Percentiles rank a stretch among this genome's conserved stretches.
These are phyloP conservation scores for Tolypocladium album DNA, from an alignment of 2,329 filamentous ascomycete species.

Conservation along the genomic window DNA sequence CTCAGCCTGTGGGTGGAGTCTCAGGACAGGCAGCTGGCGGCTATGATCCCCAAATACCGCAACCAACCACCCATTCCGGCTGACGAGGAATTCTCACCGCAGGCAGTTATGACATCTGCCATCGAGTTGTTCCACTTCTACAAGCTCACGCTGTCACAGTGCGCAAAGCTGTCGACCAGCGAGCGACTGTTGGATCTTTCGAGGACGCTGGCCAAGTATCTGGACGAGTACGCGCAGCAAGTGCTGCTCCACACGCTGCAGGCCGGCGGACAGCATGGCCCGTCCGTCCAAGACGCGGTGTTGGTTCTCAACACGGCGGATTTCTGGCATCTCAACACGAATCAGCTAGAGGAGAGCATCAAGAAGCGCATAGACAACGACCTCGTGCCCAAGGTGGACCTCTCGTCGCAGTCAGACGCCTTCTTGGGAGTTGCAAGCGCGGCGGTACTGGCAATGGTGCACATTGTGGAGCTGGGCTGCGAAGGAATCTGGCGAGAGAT, in stretches of 20 bases:
- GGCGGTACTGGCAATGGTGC: slow-evolving; percentile 73
- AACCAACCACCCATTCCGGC: slow-evolving; percentile 66
- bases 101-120: slow-evolving; percentile 83
- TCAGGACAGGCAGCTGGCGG: slow-evolving; percentile 78
- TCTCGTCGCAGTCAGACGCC: slow-evolving; percentile 86
- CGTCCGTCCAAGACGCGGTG: slow-evolving; percentile 63
- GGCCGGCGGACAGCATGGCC: slow-evolving; percentile 38
- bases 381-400: slow-evolving; percentile 64
- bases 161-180: slow-evolving; percentile 91
- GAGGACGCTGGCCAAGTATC: slow-evolving; percentile 77
- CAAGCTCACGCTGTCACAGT: slow-evolving; percentile 83
- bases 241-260: slow-evolving; percentile 67
- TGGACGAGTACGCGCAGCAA: slow-evolving; percentile 92
- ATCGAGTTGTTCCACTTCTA: slow-evolving; percentile 98
- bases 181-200: slow-evolving; percentile 75
- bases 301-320: slow-evolving; percentile 93
- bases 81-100: slow-evolving; percentile 86
- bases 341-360: slow-evolving; percentile 89
- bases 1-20: slow-evolving; percentile 95
- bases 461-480: slow-evolving; percentile 69
- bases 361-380: slow-evolving; percentile 80
- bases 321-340: slow-evolving; percentile 91
- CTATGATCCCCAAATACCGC: slow-evolving; percentile 80
- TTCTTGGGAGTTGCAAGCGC: slow-evolving; percentile 93
- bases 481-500: slow-evolving; percentile 93